A percentile compares a stretch with the other conserved stretches of the same genome.
Evolutionary conservation across 352 stramenopile genomes (phyloP).

Genomic region (Phytopythium kandeliae): DNA sequence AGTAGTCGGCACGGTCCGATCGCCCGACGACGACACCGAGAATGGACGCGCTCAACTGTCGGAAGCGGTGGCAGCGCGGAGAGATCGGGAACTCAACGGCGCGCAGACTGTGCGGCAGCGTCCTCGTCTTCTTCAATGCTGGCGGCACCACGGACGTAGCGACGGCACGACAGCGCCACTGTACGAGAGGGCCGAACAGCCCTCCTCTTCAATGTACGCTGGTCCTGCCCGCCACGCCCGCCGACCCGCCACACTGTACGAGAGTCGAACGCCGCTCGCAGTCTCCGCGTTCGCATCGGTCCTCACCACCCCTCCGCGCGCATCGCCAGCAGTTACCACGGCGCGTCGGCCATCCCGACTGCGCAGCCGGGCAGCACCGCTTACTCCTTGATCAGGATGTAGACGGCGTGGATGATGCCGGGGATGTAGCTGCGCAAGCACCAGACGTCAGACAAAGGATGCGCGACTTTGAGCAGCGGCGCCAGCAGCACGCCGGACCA

Average conservation of each 20-base stretch:
- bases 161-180: conserved; percentile 8
- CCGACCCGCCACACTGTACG: conserved; percentile 5
- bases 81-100: not conserved
- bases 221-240: not conserved
- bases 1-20: no score
- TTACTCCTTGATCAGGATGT: conserved; percentile 68
- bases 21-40: no score
- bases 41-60: not conserved
- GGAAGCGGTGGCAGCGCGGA: not conserved
- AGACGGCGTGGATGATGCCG: conserved; percentile 72
- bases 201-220: conserved; percentile 26
- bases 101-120: not conserved
- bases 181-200: conserved; percentile 22
- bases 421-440: conserved; percentile 38
- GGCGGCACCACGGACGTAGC: not conserved
- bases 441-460: not conserved
- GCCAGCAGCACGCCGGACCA: no score
- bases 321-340: not conserved
- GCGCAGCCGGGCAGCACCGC: not conserved
- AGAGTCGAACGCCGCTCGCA: conserved; percentile 2
- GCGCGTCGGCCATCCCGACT: not conserved
- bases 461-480: no score
- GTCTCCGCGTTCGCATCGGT: not conserved
- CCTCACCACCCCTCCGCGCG: not conserved
- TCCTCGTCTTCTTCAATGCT: conserved; percentile 26